Conservation (phyloP, 306 rosid genomes). For the Vachellia collinsii region DNA sequence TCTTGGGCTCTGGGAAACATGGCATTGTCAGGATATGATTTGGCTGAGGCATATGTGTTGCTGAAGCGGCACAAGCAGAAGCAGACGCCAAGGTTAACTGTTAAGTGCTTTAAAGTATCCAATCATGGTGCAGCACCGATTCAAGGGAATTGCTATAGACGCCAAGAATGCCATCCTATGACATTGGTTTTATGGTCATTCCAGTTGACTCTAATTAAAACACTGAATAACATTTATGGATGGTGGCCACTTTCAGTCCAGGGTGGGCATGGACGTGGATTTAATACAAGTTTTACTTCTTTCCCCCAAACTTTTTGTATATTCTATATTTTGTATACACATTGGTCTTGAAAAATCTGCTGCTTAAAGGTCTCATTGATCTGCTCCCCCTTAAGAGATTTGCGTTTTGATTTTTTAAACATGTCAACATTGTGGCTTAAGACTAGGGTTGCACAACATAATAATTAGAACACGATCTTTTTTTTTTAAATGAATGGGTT, state of each 20-base stretch:
- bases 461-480: too few relatives aligned
- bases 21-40: background rate
- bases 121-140: too few relatives aligned
- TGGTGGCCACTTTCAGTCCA: background rate
- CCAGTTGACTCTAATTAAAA: background rate
- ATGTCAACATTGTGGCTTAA: too few relatives aligned
- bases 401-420: too few relatives aligned
- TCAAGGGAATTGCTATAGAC: too few relatives aligned
- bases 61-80: slow-evolving; percentile 3
- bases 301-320: background rate
- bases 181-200: background rate
- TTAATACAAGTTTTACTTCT: background rate
- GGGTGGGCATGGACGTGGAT: background rate
- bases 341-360: background rate
- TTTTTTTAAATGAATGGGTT: too few relatives aligned
- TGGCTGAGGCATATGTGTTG: slow-evolving; percentile 17
- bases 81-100: too few relatives aligned
- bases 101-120: too few relatives aligned
- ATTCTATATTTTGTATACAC: background rate
- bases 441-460: too few relatives aligned
- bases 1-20: background rate
- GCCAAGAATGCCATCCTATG: too few relatives aligned
- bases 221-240: background rate
- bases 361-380: background rate
- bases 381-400: too few relatives aligned